Base-by-base conservation (phyloP, 75 land plant species). In the Sequoia sempervirens region DNA sequence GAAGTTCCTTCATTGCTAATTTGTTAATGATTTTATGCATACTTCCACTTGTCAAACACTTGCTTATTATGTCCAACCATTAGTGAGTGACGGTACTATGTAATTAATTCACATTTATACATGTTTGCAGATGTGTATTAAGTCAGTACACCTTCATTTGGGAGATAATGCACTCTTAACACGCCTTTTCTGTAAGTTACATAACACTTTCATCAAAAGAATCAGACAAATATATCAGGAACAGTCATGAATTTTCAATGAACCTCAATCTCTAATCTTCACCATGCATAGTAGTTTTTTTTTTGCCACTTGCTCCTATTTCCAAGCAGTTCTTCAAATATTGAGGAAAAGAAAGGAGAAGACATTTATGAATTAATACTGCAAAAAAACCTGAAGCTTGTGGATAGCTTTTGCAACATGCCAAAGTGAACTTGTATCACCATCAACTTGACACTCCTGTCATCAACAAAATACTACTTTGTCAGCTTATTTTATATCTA, bases 341-440 rank as follows among this genome's bases (percentile, higher is more conserved):
- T 10, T 13, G 20, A 9, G 43, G 45, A 75, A 37, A 75, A 75
- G 9, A 75, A 75, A 75, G 20, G 26, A 38, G 45, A 75, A 37
- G 9, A 37, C 14, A 20, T 40, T 1, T 75, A 40, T 50, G 80
- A 78, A 26, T 43, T 78, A 37, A 78, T 43, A 45, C 38, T 78
- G 64, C 72, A 61, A 54, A 84, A 80, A 66, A 74, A 98, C 99
- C 99, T 98, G 97, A 45, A 98, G 92, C 82, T 92, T 98, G 83
- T 90, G 90, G 84, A 98, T 88, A 18, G 99, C 95, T 86, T 92
- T 94, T 82, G 95, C 96, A 75, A 92, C 87, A 90, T 94, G 93
- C 99, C 99, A 98, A 58, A 96, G 89, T 34, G 94, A 88, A 85
- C 92, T 94, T 58, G 93, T 84, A 81, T 98, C 99, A 68, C 99